Base-by-base conservation (phyloP, 1,139 yeast species). In the Spathaspora sp. region DNA sequence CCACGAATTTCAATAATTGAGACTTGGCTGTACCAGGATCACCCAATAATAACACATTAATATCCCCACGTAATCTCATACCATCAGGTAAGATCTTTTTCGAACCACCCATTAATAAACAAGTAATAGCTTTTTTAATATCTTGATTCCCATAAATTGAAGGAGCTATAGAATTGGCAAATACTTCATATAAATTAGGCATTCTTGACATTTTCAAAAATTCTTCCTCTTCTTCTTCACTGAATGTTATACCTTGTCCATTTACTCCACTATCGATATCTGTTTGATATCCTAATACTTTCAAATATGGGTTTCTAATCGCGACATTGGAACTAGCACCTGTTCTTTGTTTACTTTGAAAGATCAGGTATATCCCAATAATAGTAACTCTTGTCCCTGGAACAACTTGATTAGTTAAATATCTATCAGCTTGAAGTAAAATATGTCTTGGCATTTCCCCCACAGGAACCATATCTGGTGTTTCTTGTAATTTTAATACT, bases 11-110 rank as follows among this genome's bases (percentile, higher is more conserved):
- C 58, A 93, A 78, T 51, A 93, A 72, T 72, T 93, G 99, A 10
- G 99, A 93, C 64, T 93, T 93, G 43, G 99, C 98, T 18, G 99
- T 93, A 74, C 99, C 99, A 15, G 99, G 99, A 63, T 93, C 99
- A 68, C 99, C 99, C 42, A 95, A 76, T 48, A 93, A 68, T 45
- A 93, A 75, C 8, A 95, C 97, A 61, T 95, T 93, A 56, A 93
- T 89, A 65, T 93, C 99, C 58, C 99, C 99, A 74, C 99, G 82
- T 49, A 95, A 76, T 60, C 97, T 76, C 95, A 91, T 89, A 11
- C 97, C 96, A 68, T 93, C 99, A 0, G 99, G 98, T 45, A 95
- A 71, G 4, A 90, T 64, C 59, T 93, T 91, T 60, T 90, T 88
- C 7, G 97, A 87, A 0, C 99, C 99, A 45, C 99, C 96, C 84